Conservation (phyloP, 768 basidiomycete species). For the Mrakia blollopis region DNA sequence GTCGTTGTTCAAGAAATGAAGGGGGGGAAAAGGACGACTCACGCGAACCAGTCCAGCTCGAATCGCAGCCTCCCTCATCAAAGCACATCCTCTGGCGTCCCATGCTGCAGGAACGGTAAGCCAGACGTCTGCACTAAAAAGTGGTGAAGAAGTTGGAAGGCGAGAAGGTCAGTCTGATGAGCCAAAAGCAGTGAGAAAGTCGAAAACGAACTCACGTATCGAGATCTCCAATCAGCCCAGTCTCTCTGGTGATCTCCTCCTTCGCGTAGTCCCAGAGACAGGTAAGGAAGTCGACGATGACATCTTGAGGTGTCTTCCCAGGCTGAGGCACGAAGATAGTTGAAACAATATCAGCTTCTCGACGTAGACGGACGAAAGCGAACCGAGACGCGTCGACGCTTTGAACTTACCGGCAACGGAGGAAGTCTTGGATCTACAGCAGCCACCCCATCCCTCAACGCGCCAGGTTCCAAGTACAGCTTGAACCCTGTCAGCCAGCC, state of each 20-base stretch:
- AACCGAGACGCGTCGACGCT: neutral
- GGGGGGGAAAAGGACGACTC: neutral
- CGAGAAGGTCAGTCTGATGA: too few relatives aligned
- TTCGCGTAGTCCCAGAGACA: constrained; percentile 83
- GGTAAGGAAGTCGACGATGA: constrained; percentile 76
- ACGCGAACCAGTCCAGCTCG: constrained; percentile 65
- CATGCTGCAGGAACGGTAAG: constrained; percentile 85
- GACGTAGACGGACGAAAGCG: neutral
- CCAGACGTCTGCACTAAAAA: constrained; percentile 64
- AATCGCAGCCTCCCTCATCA: constrained; percentile 82
- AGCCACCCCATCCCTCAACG: constrained; percentile 60
- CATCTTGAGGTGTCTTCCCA: constrained; percentile 68
- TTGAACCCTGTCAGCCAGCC: constrained; percentile 58
- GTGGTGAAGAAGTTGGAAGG: too few relatives aligned
- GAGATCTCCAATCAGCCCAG: constrained; percentile 77
- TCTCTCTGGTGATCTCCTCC: constrained; percentile 78
- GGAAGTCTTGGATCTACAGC: constrained; percentile 66
- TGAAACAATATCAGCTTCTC: neutral
- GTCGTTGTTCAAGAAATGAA: too few relatives aligned
- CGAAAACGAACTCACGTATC: constrained; percentile 51
- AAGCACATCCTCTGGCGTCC: constrained; percentile 77
- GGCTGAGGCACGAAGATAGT: constrained; percentile 50
- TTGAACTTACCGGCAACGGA: constrained; percentile 60
- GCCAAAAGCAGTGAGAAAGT: too few relatives aligned
- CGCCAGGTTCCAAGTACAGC: constrained; percentile 75